Base-by-base conservation (phyloP, 352 stramenopile species). In the Phytophthora megakarya region DNA sequence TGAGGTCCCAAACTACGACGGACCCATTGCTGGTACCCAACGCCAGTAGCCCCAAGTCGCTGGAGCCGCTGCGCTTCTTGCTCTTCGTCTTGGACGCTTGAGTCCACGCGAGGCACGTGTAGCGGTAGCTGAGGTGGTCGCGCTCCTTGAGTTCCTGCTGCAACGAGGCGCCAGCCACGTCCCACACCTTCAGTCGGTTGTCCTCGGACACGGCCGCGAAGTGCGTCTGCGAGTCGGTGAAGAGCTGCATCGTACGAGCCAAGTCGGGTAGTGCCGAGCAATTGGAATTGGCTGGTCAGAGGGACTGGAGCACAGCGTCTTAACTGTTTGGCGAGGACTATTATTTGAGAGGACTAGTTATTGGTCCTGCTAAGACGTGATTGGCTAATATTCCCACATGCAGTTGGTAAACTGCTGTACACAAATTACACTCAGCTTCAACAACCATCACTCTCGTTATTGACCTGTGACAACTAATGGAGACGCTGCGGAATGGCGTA, bases 81-180 rank as follows among this genome's bases (percentile, higher is more conserved):
- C 65, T 70, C 39, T 75, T 72, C 16, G 12, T 43, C 26, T 64
- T 68, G 22, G 49, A 39, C n/a, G 61, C 40, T 56, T 81, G 75
- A 22, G 81, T 80, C 86, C 86, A 95, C 15, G 84, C 78, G 25
- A 89, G 65, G 58, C 75, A 76, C 40, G 84, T 95, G 73, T 91
- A 93, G 40, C 82, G 87, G 80, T 93, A 93, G 62, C 70, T 91
- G 35, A 93, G 72, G 68, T 95, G 84, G 62, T 95, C 84, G 44
- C 84, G 81, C 72, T 95, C 84, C 61, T 88, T 88, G 15, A 93
- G 72, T 53, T 95, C 87, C 65, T 87, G 80, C 48, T 86, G 75
- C 54, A 95, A 58, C 26, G 76, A 61, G 26, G 84, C 81, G 3
- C 79, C 84, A 42, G 63, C 75, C 65, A 90, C 75, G 61, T 95